Evolutionary conservation across 148 eudicot genomes (phyloP), one percentile per base, ranked within the genome.

Genomic region (Pharnaceum exiguum): DNA sequence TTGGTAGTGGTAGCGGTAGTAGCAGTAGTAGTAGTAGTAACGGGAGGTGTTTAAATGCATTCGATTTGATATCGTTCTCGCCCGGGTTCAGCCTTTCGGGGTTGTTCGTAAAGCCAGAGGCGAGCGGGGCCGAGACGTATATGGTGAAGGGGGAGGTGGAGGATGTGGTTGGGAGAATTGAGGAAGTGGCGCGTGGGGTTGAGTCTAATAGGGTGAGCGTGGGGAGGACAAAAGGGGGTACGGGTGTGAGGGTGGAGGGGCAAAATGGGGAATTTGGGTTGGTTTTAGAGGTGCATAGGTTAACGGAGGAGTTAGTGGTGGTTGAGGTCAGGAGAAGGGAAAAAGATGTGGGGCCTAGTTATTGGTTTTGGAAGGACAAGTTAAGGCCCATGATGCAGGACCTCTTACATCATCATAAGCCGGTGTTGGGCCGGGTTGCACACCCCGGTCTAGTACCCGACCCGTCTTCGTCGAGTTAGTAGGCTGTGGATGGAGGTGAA

Each of bases 61-160:
- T 90, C 13, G 86, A 90, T 59, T 66, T 90, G 27, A 90, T 90
- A 0, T 82, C 89, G 33, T 76, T 62, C 44, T 87, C 97, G 2
- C 52, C 81, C 1, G 89, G 91, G 6, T 73, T 77, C 19, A 70
- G 78, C 51, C 35, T 84, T 10, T 74, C 97, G 10, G 83, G 89
- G 15, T 58, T 90, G 69, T 79, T 90, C 18, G 16, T 51, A 22
- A 31, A 68, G 18, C 19, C 60, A n/a, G 62, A 25, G 2, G 3
- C 17, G 38, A 65, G n/a, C 1, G 26, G 13, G 33, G 52, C 56
- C 2, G 97, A 90, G 60, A 35, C 77, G 5, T 82, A 82, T 65
- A 32, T 84, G 4, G 73, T 93, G 5, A 60, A 35, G 1, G 78
- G 67, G 73, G 22, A 63, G 13, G 75, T 81, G 46, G 78, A 67